Evolutionary conservation across 1,284 basidiomycete genomes (phyloP).

Genomic region (Sporisorium reilianum): DNA sequence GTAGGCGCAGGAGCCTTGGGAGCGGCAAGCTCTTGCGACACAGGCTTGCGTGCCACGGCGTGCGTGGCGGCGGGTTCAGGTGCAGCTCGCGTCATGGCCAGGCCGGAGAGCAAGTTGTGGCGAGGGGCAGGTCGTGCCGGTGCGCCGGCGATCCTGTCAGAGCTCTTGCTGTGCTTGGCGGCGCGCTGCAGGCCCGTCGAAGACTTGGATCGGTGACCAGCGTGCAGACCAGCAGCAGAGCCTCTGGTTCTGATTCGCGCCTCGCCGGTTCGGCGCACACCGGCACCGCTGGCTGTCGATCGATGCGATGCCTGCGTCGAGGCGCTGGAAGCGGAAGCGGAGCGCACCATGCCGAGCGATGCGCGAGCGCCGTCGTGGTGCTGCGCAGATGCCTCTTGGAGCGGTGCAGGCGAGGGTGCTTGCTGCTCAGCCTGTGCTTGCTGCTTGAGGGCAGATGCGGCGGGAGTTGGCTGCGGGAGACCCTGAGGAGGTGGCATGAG

Average conservation of each 20-base stretch:
- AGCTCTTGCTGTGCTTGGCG: conserved; percentile 53
- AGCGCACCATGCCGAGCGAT: conserved; percentile 36
- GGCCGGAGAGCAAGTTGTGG: conserved; percentile 44
- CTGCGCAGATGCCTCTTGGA: neutral
- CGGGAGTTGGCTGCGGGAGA: conserved; percentile 32
- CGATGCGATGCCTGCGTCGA: conserved; percentile 44
- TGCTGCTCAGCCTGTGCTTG: conserved; percentile 20
- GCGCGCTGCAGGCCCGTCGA: conserved; percentile 38
- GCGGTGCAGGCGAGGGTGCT: neutral
- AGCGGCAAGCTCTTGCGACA: conserved; percentile 16
- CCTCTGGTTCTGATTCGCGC: conserved; percentile 24
- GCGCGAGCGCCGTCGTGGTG: conserved; percentile 1
- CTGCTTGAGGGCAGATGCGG: conserved; percentile 39
- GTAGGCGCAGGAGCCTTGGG: conserved; percentile 20
- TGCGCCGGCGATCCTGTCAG: conserved; percentile 33
- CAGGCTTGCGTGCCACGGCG: conserved; percentile 45
- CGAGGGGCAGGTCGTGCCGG: conserved; percentile 31
- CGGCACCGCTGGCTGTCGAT: conserved; percentile 22
- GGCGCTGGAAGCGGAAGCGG: conserved; percentile 43
- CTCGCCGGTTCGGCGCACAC: conserved; percentile 26
- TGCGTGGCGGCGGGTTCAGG: conserved; percentile 27
- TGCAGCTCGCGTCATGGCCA: conserved; percentile 52
- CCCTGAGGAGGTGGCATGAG: conserved; percentile 47
- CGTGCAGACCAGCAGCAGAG: conserved; percentile 19
- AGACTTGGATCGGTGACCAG: conserved; percentile 49